Base-by-base conservation (phyloP, 164 flowering plant species). In the Aristolochia californica region DNA sequence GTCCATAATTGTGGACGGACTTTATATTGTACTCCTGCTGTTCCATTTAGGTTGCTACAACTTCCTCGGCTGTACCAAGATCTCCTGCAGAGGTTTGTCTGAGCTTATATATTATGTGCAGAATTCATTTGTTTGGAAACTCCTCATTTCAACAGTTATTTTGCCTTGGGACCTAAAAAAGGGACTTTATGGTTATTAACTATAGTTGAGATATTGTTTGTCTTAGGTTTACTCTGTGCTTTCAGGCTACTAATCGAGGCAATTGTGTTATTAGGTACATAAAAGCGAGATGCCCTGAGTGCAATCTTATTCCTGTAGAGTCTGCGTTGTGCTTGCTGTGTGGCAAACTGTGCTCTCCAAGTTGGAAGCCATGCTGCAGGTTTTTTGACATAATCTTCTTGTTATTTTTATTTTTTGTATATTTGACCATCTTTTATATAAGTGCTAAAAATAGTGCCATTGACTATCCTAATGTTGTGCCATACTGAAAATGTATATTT, bases 361-460 rank as follows among this genome's bases (percentile, higher is more conserved):
- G 43, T 61, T 78, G 90, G 96, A 82, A 79, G 64, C 16, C 71
- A n/a, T 93, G 99, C 70, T 89, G 97, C 97, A 85, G 94, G 99
- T 93, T 65, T 22, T 26, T 25, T 11, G 3, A 3, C 43, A 12
- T 54, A n/a, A n/a, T n/a, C n/a, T n/a, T n/a, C n/a, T n/a, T n/a
- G n/a, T n/a, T n/a, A n/a, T n/a, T n/a, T n/a, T n/a, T n/a, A n/a
- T n/a, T n/a, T n/a, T n/a, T n/a, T n/a, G n/a, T n/a, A n/a, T n/a
- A n/a, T n/a, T n/a, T n/a, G n/a, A n/a, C n/a, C n/a, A n/a, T n/a
- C n/a, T n/a, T n/a, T n/a, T n/a, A n/a, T n/a, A n/a, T n/a, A n/a
- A n/a, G n/a, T n/a, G n/a, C n/a, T n/a, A n/a, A n/a, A n/a, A n/a
- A n/a, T n/a, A n/a, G n/a, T n/a, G n/a, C n/a, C n/a, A n/a, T n/a